Conservation (phyloP, 257 asterid genomes). For the Eustoma russellianum region DNA sequence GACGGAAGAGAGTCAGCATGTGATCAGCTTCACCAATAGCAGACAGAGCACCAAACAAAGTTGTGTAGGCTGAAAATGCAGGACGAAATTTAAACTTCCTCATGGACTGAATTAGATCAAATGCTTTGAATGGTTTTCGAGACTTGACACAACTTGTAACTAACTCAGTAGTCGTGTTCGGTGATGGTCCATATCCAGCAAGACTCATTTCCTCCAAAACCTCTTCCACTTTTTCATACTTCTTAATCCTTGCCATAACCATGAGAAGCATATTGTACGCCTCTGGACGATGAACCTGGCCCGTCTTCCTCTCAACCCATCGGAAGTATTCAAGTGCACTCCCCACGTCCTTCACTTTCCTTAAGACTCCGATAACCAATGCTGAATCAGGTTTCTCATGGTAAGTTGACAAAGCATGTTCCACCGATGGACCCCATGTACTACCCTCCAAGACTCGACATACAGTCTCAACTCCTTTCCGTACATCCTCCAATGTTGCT, state of each 20-base stretch:
- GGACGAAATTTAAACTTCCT: conserved; percentile 78
- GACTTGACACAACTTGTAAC: conserved; percentile 46
- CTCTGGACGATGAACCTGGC: conserved; percentile 51
- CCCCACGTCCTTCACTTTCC: conserved; percentile 61
- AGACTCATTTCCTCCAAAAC: conserved; percentile 83
- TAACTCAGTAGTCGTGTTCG: conserved; percentile 48
- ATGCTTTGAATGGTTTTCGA: conserved; percentile 50
- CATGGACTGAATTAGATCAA: conserved; percentile 66
- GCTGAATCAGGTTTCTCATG: conserved; percentile 39
- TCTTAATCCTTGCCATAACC: conserved; percentile 54
- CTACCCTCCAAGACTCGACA: conserved; percentile 52
- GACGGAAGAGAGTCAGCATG: conserved; percentile 73
- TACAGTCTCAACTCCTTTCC: conserved; percentile 32
- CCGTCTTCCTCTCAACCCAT: conserved; percentile 64
- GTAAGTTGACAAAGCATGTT: conserved; percentile 45
- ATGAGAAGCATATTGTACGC: conserved; percentile 67
- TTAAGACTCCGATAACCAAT: conserved; percentile 67
- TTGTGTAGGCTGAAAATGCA: conserved; percentile 92
- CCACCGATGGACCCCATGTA: conserved; percentile 70
- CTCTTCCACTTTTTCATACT: conserved; percentile 39
- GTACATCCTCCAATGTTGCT: conserved; percentile 28
- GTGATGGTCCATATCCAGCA: conserved; percentile 66
- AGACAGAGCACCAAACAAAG: conserved; percentile 78
- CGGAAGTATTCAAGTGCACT: conserved; percentile 54
- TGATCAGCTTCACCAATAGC: conserved; percentile 46